Evolutionary conservation across 208 protist genomes (phyloP), one percentile per base, ranked within the genome.

Genomic region (Trypanosoma brucei): DNA sequence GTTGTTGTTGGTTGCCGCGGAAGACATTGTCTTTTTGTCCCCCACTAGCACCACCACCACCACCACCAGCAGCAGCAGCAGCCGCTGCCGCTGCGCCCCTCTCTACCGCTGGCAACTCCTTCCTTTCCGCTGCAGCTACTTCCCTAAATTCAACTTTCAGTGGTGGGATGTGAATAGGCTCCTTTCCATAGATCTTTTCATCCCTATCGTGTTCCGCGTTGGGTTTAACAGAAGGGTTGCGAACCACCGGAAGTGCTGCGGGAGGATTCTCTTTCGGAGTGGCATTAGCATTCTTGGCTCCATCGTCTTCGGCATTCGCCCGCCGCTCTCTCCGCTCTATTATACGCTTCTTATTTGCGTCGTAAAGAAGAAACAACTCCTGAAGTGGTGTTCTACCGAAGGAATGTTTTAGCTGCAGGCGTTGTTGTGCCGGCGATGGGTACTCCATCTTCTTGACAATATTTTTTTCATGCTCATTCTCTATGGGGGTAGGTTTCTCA

Each of bases 281-380:
- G 22, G 22, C 22, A 22, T 22, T 14, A 46, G 42, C 42, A 6
- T 46, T 11, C 11, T 46, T 46, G 42, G 11, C 42, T 46, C 42
- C 11, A 46, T 11, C 11, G 42, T 11, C 30, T n/a, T 54, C 31
- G 6, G 22, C 0, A 22, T 51, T 35, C 11, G 7, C 35, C 8
- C 38, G 44, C 48, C 62, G 13, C 14, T 70, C 67, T 36, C 55
- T 53, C 31, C 62, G 49, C 42, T 60, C 50, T 1, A 45, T 11
- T 33, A 81, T 68, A 36, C 66, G 76, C 59, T 76, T 75, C 62
- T 88, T 88, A 39, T 75, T 71, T 14, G 54, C 62, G 50, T 88
- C 82, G 48, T 83, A 88, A 34, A 65, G 58, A 11, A 76, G 63
- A 49, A 88, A 69, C 35, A 88, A 59, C 11, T 71, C 68, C 0